phyloP scores from a whole-genome alignment of 2,329 filamentous ascomycete species.

The Dothidotthia symphoricarpi region DNA sequence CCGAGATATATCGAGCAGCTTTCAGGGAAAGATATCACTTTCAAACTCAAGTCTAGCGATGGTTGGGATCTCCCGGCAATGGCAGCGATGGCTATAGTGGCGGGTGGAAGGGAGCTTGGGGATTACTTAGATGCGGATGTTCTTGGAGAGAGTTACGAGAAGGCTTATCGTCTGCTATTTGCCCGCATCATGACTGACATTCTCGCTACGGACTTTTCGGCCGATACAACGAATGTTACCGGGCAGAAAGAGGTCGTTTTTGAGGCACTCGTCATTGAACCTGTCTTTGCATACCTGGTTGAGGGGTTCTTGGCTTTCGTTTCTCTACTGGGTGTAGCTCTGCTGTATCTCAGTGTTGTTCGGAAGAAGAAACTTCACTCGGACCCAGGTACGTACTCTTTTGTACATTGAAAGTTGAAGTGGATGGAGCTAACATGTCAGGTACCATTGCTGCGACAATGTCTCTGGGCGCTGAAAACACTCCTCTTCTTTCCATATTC shows the following conservation, averaged over 20 bases:
- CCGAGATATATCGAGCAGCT: constrained; percentile 9
- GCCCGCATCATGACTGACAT: constrained; percentile 32
- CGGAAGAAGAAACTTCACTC: too few species aligned
- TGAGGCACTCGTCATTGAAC: constrained; percentile 38
- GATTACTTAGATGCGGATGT: constrained; percentile 34
- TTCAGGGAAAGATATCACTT: neutral
- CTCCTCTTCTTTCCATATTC: too few species aligned
- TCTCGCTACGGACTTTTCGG: constrained; percentile 11
- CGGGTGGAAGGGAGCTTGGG: constrained; percentile 4
- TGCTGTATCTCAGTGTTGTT: constrained; percentile 15
- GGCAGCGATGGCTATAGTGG: too few species aligned
- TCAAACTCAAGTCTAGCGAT: too few species aligned
- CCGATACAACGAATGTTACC: constrained; percentile 1
- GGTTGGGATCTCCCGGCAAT: too few species aligned
- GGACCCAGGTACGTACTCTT: too few species aligned
- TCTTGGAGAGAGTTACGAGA: constrained; percentile 36
- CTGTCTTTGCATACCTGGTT: constrained; percentile 40
- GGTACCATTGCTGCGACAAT: too few species aligned
- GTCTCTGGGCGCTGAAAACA: too few species aligned
- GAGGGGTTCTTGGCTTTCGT: constrained; percentile 31
- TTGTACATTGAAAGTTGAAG: too few species aligned
- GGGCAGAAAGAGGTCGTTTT: constrained; percentile 21
- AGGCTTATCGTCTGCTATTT: constrained; percentile 46
- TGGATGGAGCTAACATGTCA: too few species aligned
- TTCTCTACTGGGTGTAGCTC: constrained; percentile 14